Conservation (phyloP, 1,139 yeast species). For the Arxiozyma slooffiae region DNA sequence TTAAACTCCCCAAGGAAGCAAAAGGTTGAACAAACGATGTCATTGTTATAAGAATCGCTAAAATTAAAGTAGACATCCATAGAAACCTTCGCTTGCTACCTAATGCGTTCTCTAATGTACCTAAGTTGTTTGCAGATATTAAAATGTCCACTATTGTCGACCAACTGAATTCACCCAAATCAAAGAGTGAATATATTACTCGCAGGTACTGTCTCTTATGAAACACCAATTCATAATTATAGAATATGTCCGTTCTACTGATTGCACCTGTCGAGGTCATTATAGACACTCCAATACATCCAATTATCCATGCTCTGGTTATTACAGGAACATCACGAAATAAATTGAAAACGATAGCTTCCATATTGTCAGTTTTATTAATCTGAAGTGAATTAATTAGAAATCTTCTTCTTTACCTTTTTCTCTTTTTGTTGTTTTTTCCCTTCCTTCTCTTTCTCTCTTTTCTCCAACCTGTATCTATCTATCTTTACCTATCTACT, state of each 20-base stretch:
- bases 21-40: slow-evolving; percentile 20
- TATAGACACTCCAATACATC: slow-evolving; percentile 21
- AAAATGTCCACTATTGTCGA: slow-evolving; percentile 19
- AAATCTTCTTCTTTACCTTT: neutral
- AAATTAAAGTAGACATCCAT: slow-evolving; percentile 19
- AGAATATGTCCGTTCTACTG: slow-evolving; percentile 18
- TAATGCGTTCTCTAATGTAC: slow-evolving; percentile 22
- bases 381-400: neutral
- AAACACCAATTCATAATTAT: slow-evolving; percentile 27
- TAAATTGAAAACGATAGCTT: slow-evolving; percentile 21
- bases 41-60: slow-evolving; percentile 14
- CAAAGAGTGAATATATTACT: slow-evolving; percentile 24
- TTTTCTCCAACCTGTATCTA: neutral
- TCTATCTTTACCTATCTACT: neutral
- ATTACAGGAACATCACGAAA: slow-evolving; percentile 24
- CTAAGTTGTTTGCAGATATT: slow-evolving; percentile 18
- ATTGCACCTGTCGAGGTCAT: slow-evolving; percentile 18
- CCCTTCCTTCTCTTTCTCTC: neutral
- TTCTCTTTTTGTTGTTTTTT: too few relatives aligned
- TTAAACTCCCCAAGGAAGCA: slow-evolving; percentile 21
- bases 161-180: slow-evolving; percentile 22
- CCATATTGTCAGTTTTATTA: slow-evolving; percentile 14
- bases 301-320: slow-evolving; percentile 25
- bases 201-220: slow-evolving; percentile 25
- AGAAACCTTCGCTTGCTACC: slow-evolving; percentile 18